Evolutionary conservation across 106 monocot species (phyloP).

Genomic region (Platanthera guangdongensis): DNA sequence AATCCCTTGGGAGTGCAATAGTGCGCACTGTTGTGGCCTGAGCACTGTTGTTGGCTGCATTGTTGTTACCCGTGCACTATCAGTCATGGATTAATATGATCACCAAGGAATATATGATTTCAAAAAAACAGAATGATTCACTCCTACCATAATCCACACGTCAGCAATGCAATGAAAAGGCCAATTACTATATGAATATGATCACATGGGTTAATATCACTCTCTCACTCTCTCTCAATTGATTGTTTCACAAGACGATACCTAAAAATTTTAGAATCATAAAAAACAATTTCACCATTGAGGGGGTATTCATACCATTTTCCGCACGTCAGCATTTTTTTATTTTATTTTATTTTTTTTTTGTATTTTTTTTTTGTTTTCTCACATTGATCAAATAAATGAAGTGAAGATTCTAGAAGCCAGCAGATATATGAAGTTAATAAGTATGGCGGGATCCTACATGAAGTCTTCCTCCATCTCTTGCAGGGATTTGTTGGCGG

Average conservation of each 20-base stretch:
- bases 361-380: background rate
- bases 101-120: too few species aligned
- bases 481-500: constrained; percentile 49
- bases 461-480: constrained; percentile 94
- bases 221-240: background rate
- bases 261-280: background rate
- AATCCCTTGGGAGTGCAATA: too few species aligned
- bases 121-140: too few species aligned
- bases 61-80: too few species aligned
- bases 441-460: constrained; percentile 17
- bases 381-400: background rate
- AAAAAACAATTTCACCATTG: background rate
- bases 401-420: background rate
- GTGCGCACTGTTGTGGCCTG: too few species aligned
- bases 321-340: too few species aligned
- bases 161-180: too few species aligned
- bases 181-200: background rate
- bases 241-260: background rate
- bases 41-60: too few species aligned
- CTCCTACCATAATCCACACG: too few species aligned
- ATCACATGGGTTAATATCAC: background rate
- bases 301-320: background rate
- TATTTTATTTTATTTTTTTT: too few species aligned
- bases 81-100: too few species aligned
- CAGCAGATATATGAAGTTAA: background rate